phyloP scores from a whole-genome alignment of 192 early-diverging fungal species.

The Backusella parvicylindrica region DNA sequence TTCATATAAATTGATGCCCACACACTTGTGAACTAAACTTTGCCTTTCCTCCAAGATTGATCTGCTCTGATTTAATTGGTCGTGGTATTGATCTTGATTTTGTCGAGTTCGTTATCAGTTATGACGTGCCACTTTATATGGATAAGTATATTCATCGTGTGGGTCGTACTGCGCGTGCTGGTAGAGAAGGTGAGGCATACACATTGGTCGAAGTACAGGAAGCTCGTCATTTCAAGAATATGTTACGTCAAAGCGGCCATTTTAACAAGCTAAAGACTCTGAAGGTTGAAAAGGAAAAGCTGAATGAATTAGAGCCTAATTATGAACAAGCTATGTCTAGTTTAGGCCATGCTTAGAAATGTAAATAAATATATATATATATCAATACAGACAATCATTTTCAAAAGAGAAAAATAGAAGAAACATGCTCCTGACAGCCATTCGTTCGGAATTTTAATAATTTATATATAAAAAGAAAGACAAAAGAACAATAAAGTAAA shows the following conservation, averaged over 20 bases:
- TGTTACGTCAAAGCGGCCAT: slow-evolving; percentile 64
- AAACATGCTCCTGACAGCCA: not conserved
- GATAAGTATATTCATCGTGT: slow-evolving; percentile 91
- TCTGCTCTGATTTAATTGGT: slow-evolving; percentile 84
- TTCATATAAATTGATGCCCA: not conserved
- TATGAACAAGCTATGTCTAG: slow-evolving; percentile 38
- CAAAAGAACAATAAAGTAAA: not conserved
- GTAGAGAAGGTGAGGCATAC: slow-evolving; percentile 74
- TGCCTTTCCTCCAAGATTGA: slow-evolving; percentile 39
- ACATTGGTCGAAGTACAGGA: slow-evolving; percentile 70
- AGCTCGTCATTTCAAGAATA: slow-evolving; percentile 67
- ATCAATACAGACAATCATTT: too few relatives aligned
- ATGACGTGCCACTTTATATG: slow-evolving; percentile 81
- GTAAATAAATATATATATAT: slow-evolving; percentile 1
- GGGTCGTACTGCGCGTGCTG: slow-evolving; percentile 89
- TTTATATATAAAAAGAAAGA: not conserved
- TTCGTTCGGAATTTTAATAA: not conserved
- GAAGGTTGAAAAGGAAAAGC: slow-evolving; percentile 43
- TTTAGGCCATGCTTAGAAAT: slow-evolving; percentile 22
- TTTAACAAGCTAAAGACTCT: slow-evolving; percentile 50
- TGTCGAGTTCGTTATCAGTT: slow-evolving; percentile 79
- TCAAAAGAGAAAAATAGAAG: not conserved
- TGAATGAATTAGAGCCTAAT: slow-evolving; percentile 31
- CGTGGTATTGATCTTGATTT: slow-evolving; percentile 87
- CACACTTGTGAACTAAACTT: not conserved